phyloP scores from a whole-genome alignment of 352 stramenopile genomes.

The Phytophthora idaei region DNA sequence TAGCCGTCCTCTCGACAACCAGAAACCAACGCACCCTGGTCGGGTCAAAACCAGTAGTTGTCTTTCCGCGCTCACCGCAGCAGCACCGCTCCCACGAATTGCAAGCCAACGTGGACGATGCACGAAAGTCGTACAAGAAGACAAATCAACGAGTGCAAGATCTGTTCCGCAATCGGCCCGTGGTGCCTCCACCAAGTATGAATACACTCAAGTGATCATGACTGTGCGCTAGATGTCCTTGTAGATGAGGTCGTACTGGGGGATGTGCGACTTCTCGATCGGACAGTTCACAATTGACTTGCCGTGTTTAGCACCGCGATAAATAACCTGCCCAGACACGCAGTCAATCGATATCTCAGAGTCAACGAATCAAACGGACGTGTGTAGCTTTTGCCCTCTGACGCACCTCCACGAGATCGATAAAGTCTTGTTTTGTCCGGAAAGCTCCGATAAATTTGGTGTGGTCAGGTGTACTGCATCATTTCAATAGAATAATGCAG shows the following conservation, averaged over 20 bases:
- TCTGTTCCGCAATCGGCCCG: conserved; percentile 54
- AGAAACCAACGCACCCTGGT: conserved; percentile 24
- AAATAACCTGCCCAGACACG: conserved; percentile 65
- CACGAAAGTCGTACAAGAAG: conserved; percentile 51
- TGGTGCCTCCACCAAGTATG: conserved; percentile 41
- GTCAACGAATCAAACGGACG: neutral
- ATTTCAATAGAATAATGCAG: neutral
- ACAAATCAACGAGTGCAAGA: conserved; percentile 67
- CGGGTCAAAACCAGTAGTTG: conserved; percentile 1
- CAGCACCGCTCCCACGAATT: conserved; percentile 30
- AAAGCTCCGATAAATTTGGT: conserved; percentile 91
- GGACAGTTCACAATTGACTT: conserved; percentile 85
- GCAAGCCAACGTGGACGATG: conserved; percentile 35
- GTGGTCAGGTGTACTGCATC: conserved; percentile 74
- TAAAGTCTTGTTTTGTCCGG: conserved; percentile 75
- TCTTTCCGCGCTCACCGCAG: conserved; percentile 20
- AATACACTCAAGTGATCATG: conserved; percentile 31
- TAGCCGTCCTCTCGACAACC: conserved; percentile 8
- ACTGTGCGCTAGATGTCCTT: conserved; percentile 65
- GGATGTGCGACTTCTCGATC: conserved; percentile 79
- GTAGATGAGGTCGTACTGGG: conserved; percentile 85
- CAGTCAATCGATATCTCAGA: conserved; percentile 4
- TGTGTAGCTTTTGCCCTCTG: neutral
- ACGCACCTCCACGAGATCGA: conserved; percentile 85
- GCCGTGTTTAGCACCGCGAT: conserved; percentile 74